Base-by-base conservation (phyloP, 495 filamentous ascomycete genomes). In the Neurospora tetraspora region DNA sequence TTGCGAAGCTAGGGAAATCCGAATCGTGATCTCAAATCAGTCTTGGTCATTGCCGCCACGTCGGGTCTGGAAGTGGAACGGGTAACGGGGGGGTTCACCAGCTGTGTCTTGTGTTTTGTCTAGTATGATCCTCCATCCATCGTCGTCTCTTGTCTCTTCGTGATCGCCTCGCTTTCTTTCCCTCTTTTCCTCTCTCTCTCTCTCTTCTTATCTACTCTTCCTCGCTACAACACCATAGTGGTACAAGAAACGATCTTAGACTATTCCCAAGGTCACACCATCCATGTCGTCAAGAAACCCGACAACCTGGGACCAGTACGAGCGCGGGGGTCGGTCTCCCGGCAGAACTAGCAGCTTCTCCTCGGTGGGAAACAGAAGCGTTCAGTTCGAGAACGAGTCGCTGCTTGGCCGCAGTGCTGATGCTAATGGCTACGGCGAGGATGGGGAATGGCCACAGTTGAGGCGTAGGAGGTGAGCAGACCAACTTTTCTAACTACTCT, bases 261-360 rank as follows among this genome's bases (percentile, higher is more conserved):
- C 27, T 65, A 9, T 0, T 2, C 36, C 53, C 16, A 31, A 68
- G 38, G n/a, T 4, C 31, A 39, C 16, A 27, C 27, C 68, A 20
- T 65, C 23, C 65, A 81, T 81, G 79, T 71, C 77, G 23, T 80
- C 78, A 20, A 80, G 81, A 74, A 85, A 84, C 75, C 86, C 86
- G 14, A 79, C 85, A 23, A 87, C 80, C 69, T 89, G 86, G 87
- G 85, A 86, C 76, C 84, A 89, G 70, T 82, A 85, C 71, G 77
- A 82, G 39, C 76, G 77, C 59, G 74, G 78, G 42, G 80, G 72
- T 70, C 71, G 61, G 40, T 80, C 81, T 11, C 80, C 78, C 5
- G 75, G 74, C 38, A 73, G 82, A 47, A 81, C 78, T 43, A 77
- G 79, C 43, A 86, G 84, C 70, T 34, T 78, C 31, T 76, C 79